Evolutionary conservation across 495 filamentous ascomycete genomes (phyloP).

Genomic region (Penicillium nucicola): DNA sequence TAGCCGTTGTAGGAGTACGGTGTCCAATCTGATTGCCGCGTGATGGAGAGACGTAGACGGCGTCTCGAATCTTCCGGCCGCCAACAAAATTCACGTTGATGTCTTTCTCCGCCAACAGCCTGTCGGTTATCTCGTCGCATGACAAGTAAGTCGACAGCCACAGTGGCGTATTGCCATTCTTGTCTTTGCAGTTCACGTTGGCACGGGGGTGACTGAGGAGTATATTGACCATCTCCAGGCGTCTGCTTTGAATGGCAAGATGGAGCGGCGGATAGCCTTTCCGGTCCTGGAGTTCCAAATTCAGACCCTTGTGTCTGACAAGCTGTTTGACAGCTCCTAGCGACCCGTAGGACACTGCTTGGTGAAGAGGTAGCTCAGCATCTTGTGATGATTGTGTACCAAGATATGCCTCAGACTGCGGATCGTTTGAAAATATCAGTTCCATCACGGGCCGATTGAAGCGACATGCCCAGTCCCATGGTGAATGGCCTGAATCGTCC

Average conservation of each 20-base stretch:
- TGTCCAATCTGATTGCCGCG: conserved; percentile 2
- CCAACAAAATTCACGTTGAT: conserved; percentile 8
- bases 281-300: not conserved
- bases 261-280: conserved; percentile 9
- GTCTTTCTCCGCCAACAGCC: conserved; percentile 2
- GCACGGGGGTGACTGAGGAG: not conserved
- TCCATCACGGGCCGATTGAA: conserved; percentile 2
- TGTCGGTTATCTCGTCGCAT: conserved; percentile 3
- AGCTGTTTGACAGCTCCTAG: conserved; percentile 1
- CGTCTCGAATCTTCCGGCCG: not conserved
- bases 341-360: conserved; percentile 8
- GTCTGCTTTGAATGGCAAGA: conserved; percentile 5
- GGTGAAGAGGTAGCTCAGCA: conserved; percentile 4
- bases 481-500: conserved; percentile 8
- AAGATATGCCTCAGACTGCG: not conserved
- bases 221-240: conserved; percentile 5
- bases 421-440: not conserved
- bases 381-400: not conserved
- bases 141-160: conserved; percentile 9
- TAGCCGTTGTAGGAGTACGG: conserved; percentile 3
- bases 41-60: conserved; percentile 9
- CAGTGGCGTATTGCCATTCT: conserved; percentile 9
- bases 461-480: not conserved
- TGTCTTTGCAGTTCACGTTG: conserved; percentile 4
- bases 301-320: conserved; percentile 1